Base-by-base conservation (phyloP, 2,329 filamentous ascomycete genomes). In the Aspergillus glaucus region DNA sequence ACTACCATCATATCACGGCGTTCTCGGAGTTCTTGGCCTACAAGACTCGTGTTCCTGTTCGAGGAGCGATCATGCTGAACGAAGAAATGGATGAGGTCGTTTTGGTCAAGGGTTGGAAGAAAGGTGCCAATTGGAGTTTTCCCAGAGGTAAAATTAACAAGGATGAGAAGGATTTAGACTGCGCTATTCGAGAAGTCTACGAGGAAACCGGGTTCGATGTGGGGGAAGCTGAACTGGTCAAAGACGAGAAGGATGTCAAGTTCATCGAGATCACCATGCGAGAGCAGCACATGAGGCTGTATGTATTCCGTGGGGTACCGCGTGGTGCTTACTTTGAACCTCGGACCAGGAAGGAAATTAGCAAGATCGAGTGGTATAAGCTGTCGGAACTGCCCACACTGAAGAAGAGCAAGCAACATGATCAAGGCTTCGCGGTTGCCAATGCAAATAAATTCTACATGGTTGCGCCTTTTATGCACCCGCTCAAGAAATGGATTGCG, bases 111-210 rank as follows among this genome's bases (percentile, higher is more conserved):
- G 94, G 93, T 14, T 98, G 91, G 89, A 98, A 97, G 75, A 97
- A 95, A 67, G 85, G 86, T 30, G 87, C 92, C 10, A 92, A 86
- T 64, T 98, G 93, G 93, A 95, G 90, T 66, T 98, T 98, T 50
- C 93, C 93, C 0, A 77, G 92, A 45, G 94, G 93, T 36, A 98
- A 98, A 73, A 97, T 98, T 72, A 96, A 96, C 75, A 95, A 95
- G 71, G 88, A 95, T 61, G 93, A 98, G 68, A 84, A 88, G 51
- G 92, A 98, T 62, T 71, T 97, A 48, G 90, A 93, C 64, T 98
- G 94, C 68, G 93, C 94, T 21, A 80, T 96, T 45, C 83, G 93
- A 45, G 93, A 98, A 64, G 92, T 95, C 4, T 93, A 91, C 63
- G 93, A 98, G 68, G 93, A 98, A 73, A 98, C 93, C 0, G 93